Evolutionary conservation across 2,329 filamentous ascomycete species (phyloP), one percentile per base, ranked within the genome.

Genomic region (Diaporthe aspalathi): DNA sequence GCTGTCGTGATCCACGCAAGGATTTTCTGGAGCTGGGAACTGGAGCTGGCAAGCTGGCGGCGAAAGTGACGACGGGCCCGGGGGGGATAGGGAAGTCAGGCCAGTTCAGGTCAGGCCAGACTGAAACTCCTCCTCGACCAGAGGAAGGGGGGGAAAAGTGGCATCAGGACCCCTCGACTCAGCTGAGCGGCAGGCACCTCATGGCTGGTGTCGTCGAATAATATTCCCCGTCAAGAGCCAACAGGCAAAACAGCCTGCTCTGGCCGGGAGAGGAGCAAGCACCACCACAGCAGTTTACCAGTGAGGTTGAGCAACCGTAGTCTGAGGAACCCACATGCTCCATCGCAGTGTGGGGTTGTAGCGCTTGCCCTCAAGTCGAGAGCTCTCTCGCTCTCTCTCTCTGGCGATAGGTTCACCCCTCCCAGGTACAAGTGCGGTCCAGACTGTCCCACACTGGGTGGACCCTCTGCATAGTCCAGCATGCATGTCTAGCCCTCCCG

Each of bases 401-500:
- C 16, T 20, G 5, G 22, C 22, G 52, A 53, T 60, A 66, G 50
- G 27, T 14, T 29, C 62, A 67, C 69, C 62, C 52, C 63, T 47
- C 63, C 56, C 43, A 16, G 32, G 52, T 45, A 38, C 43, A 49
- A 63, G 60, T 45, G 20, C 17, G 60, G 40, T 20, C 67, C 70
- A 69, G 56, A 57, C 49, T n/a, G 50, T 72, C 57, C 57, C 70
- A 54, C 66, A 57, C 66, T 72, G 67, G 66, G 56, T 60, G 70
- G 49, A 29, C 49, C 60, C 49, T 12, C 43, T 63, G 60, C 60
- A 47, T 49, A 49, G 43, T 35, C 43, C 43, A 49, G 43, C 54
- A 57, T 72, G 70, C 70, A 72, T 70, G 57, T 65, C 65, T 72
- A 70, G 70, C 56, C 50, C 40, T 70, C 70, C 70, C 70, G 70